Evolutionary conservation across 2,329 filamentous ascomycete species (phyloP), one percentile per base, ranked within the genome.

Genomic region (Trichoderma sp.): DNA sequence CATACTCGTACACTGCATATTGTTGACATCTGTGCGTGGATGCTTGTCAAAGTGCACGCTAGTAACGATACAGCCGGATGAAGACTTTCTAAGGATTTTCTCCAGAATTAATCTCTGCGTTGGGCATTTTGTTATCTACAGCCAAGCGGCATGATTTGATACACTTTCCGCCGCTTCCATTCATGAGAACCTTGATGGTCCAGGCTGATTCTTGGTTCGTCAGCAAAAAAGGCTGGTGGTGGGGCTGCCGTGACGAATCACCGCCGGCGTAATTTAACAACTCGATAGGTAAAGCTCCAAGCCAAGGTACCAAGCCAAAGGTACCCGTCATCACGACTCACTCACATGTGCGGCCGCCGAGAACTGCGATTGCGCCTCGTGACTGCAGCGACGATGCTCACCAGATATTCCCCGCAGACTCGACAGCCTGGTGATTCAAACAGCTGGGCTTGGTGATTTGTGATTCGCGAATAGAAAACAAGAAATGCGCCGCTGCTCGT

Each of bases 151-250:
- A 24, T 24, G 47, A 14, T 24, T 53, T 24, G 9, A 53, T 53
- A 24, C 21, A 53, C 6, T 1, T 24, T 51, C 43, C 43, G n/a
- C n/a, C 18, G 9, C n/a, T 21, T 2, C 43, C 43, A 28, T 28
- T 51, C 21, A 28, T 21, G 67, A 70, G 67, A 70, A 70, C 67
- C 67, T 36, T 70, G 67, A 70, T 70, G 57, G 57, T 30, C 57
- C 26, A 51, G 51, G 14, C n/a, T n/a, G 24, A 4, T 14, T 32
- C 36, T 58, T 57, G 64, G 32, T 70, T 70, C 43, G 60, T 62
- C 57, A 70, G 67, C 57, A 61, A 8, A 21, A 15, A 28, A 18
- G 57, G 26, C 12, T 15, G 36, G 6, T 4, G 6, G 63, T 57
- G 56, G 66, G 14, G 56, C 30, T 2, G 6, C 5, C 28, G 3